A percentile compares a stretch with the other conserved stretches of the same genome.
Conservation (phyloP, 306 rosid genomes). For the Begonia masoniana region DNA sequence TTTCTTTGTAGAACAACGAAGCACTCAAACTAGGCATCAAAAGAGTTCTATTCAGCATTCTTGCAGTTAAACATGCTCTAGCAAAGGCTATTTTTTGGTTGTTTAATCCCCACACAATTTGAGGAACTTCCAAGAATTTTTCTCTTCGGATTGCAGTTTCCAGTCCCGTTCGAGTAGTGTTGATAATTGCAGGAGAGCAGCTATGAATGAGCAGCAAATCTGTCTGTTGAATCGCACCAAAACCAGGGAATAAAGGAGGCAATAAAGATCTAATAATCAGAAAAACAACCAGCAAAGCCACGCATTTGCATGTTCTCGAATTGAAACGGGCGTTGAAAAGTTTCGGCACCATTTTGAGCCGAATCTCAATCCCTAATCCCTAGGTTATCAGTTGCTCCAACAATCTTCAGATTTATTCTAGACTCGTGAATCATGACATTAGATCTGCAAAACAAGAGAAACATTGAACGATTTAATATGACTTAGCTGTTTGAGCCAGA, state of each 20-base stretch:
- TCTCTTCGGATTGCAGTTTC: slow-evolving; percentile 27
- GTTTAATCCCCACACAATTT: slow-evolving; percentile 87
- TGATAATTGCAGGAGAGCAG: slow-evolving; percentile 12
- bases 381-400: no score
- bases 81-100: slow-evolving; percentile 93
- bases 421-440: no score
- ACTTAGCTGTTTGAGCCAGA: not conserved
- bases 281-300: slow-evolving; percentile 33
- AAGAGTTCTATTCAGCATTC: slow-evolving; percentile 69
- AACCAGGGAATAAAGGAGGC: slow-evolving; percentile 29
- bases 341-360: no score
- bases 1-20: slow-evolving; percentile 75
- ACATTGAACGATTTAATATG: no score
- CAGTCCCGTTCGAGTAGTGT: not conserved
- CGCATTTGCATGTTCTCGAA: slow-evolving; percentile 45
- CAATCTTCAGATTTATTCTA: no score
- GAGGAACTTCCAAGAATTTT: slow-evolving; percentile 74
- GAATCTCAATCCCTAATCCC: no score
- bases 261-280: slow-evolving; percentile 48
- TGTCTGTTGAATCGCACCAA: slow-evolving; percentile 27
- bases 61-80: slow-evolving; percentile 79
- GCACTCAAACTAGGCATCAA: slow-evolving; percentile 94
- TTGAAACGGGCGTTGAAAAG: slow-evolving; percentile 17
- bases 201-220: slow-evolving; percentile 20
- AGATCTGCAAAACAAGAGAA: no score